Conservation (phyloP, 169 alveolate genomes). For the Blepharisma undulans region DNA sequence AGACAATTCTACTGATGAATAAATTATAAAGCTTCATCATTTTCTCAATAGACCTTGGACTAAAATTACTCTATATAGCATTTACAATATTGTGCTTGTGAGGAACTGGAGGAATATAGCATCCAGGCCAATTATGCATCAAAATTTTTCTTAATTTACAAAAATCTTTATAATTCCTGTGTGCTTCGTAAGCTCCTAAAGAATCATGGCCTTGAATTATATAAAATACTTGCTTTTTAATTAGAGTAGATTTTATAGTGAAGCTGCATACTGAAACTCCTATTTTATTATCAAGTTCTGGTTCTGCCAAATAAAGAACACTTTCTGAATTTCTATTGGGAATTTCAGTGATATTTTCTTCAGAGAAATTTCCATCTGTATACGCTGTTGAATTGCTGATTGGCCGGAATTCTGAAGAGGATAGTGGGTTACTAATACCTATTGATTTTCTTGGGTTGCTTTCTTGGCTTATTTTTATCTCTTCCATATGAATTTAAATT, state of each 20-base stretch:
- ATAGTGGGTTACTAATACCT: neutral
- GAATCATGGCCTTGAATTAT: slow-evolving; percentile 48
- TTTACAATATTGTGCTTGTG: slow-evolving; percentile 48
- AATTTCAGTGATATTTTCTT: neutral
- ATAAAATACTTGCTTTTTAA: slow-evolving; percentile 46
- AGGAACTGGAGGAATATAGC: slow-evolving; percentile 67
- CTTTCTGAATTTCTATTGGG: neutral
- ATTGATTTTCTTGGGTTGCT: neutral
- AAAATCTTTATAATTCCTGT: slow-evolving; percentile 66
- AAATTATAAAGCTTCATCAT: slow-evolving; percentile 10
- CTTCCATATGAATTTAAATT: neutral
- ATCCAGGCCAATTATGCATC: slow-evolving; percentile 63
- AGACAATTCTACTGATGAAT: neutral
- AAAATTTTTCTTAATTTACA: slow-evolving; percentile 50
- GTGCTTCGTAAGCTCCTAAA: slow-evolving; percentile 44
- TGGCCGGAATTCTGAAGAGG: neutral
- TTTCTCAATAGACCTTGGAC: neutral
- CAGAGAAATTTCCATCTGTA: neutral
- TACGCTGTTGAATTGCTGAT: neutral
- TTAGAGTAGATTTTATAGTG: neutral
- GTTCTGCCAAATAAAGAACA: neutral
- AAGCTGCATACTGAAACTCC: neutral
- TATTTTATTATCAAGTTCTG: neutral
- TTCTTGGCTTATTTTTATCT: neutral
- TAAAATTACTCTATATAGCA: slow-evolving; percentile 8